Evolutionary conservation across 495 filamentous ascomycete species (phyloP), one percentile per base, ranked within the genome.

Genomic region (Pseudevernia furfuracea): DNA sequence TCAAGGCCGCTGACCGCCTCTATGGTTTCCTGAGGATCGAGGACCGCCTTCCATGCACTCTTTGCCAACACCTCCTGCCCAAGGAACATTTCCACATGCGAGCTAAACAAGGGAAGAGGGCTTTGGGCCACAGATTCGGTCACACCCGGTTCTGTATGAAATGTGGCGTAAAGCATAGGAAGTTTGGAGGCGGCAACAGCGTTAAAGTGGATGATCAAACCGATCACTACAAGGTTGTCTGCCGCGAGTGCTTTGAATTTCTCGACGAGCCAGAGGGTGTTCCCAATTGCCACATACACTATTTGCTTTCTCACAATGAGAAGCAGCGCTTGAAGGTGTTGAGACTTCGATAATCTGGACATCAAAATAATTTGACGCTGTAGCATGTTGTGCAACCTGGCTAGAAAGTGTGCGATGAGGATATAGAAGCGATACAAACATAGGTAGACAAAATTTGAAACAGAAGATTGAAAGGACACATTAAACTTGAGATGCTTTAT

Each of bases 191-290:
- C 19, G 59, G 59, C 17, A 61, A 61, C 14, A 36, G 46, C 30
- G 14, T 52, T 15, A 61, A 23, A 23, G 19, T 49, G 30, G 59
- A 61, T 23, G 46, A 52, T 36, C 25, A 34, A 49, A 30, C 3
- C 17, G 59, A 61, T 34, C 30, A 61, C 15, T 52, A 61, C 43
- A 25, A 52, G 30, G n/a, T 36, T 30, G 59, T 52, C 43, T 61
- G 59, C 46, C 12, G 25, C 28, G 3, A 25, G 19, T 62, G 46
- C 60, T 52, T 21, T 17, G 30, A 53, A 25, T 49, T 61, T n/a
- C 59, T 61, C n/a, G 44, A 48, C 14, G 43, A 53, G 28, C 32
- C 59, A 49, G 9, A 14, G 43, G 41, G 25, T 32, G 6, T 25
- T 17, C 23, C 34, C 17, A 8, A 10, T 1, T 59, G 58, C 30